Evolutionary conservation across 768 basidiomycete genomes (phyloP), one percentile per base, ranked within the genome.

Genomic region (Mycena sanguinolenta): DNA sequence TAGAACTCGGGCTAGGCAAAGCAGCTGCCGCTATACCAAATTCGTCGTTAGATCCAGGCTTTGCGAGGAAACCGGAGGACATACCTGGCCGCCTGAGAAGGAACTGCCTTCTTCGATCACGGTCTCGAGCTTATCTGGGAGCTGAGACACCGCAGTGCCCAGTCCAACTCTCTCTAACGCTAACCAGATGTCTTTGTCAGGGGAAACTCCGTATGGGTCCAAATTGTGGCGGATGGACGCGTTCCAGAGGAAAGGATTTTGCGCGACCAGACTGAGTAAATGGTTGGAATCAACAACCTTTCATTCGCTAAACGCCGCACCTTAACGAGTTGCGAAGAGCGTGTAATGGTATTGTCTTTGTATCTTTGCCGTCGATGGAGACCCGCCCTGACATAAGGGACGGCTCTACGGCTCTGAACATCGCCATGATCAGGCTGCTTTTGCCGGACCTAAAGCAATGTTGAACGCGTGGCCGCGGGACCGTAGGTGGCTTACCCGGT

Each of bases 121-220:
- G 16, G 70, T 64, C 21, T 71, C 70, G 19, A 71, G 60, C 30
- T 67, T 71, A 30, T 71, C 46, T 21, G 65, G 70, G 2, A 71
- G 58, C 1, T 61, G 54, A 2, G 59, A 34, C n/a, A 71, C 36
- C 14, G 50, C 65, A 14, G 2, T 28, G 34, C 36, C 28, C 25
- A 71, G 28, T 14, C 54, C 65, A 39, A 71, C 27, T 28, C 36
- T 30, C 25, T 67, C 66, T 27, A 71, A 46, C n/a, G 70, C 32
- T 19, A 63, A 17, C 65, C 70, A 71, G 46, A 71, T 58, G 4
- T 67, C 49, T 38, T 58, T 25, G 16, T 60, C 65, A 14, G 58
- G 21, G 25, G 21, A 42, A 9, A 3, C n/a, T 39, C 32, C 58
- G 13, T 50, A 27, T 2, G 65, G 57, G 27, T 59, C 65, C 14